These are phyloP conservation scores for Pueraria montana DNA, from an alignment of 306 rosid genomes.

Conservation along the genomic window DNA sequence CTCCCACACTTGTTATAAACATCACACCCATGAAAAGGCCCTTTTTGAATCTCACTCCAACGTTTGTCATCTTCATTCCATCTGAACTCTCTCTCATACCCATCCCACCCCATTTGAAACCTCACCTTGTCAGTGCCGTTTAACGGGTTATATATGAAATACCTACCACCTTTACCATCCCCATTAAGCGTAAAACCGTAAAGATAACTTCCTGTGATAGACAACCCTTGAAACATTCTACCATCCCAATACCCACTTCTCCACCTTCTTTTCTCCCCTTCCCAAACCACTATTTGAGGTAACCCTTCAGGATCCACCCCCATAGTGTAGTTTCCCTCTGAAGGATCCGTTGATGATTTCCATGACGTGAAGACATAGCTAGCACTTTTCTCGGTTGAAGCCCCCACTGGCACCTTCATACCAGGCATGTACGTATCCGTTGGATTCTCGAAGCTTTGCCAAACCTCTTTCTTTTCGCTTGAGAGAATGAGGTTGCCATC, in stretches of 20 bases:
- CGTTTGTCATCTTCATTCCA: conserved; percentile 53
- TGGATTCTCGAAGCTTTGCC: conserved; percentile 78
- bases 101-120: conserved; percentile 75
- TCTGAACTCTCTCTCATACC: conserved; percentile 57
- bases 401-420: conserved; percentile 62
- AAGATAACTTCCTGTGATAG: conserved; percentile 49
- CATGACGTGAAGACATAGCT: conserved; percentile 60
- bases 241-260: conserved; percentile 87
- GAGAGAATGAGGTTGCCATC: conserved; percentile 66
- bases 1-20: conserved; percentile 77
- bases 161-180: conserved; percentile 26
- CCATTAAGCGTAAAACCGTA: conserved; percentile 63
- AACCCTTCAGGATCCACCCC: conserved; percentile 77
- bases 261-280: conserved; percentile 68
- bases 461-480: neutral
- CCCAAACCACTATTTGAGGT: conserved; percentile 81
- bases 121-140: conserved; percentile 47
- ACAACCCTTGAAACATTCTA: conserved; percentile 64
- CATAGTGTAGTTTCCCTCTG: conserved; percentile 64
- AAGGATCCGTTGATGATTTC: conserved; percentile 74
- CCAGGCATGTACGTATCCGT: conserved; percentile 78
- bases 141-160: conserved; percentile 49
- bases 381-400: too few species aligned
- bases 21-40: conserved; percentile 72
- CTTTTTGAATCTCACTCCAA: conserved; percentile 56